Percentiles rank a stretch among this genome's conserved stretches.
Conservation (phyloP, 441 rosid genomes). For the Breynia disticha region DNA sequence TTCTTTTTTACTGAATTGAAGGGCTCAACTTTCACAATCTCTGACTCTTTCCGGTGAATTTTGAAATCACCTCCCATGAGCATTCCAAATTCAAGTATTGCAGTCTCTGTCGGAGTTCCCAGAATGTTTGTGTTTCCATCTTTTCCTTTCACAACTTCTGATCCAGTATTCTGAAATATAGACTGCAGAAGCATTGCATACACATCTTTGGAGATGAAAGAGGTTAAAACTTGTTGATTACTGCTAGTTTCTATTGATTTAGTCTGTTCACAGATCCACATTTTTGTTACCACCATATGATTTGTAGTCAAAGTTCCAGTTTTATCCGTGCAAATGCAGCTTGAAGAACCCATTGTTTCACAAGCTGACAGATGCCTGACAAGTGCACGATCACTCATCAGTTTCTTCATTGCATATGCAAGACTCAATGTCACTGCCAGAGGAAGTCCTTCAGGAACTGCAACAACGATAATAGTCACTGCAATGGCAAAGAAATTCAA, state of each 20-base stretch:
- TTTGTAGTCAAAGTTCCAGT: conserved; percentile 40
- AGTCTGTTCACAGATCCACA: conserved; percentile 36
- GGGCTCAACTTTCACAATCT: conserved; percentile 43
- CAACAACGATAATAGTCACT: conserved; percentile 45
- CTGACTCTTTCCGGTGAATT: conserved; percentile 28
- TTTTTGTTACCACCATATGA: conserved; percentile 32
- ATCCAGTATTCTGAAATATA: conserved; percentile 49
- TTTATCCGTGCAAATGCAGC: conserved; percentile 42
- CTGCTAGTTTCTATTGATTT: conserved; percentile 15
- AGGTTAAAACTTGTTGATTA: conserved; percentile 19
- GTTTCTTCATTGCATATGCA: conserved; percentile 48
- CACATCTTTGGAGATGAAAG: conserved; percentile 24
- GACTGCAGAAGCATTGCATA: conserved; percentile 37
- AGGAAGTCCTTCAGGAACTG: conserved; percentile 54
- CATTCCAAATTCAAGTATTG: conserved; percentile 57
- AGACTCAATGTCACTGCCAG: conserved; percentile 47
- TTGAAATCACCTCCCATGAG: conserved; percentile 42
- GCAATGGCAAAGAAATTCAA: conserved; percentile 32
- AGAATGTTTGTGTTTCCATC: conserved; percentile 39
- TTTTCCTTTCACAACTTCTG: conserved; percentile 48
- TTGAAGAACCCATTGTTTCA: conserved; percentile 47
- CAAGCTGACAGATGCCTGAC: conserved; percentile 45
- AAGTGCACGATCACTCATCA: conserved; percentile 38
- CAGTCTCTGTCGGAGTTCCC: conserved; percentile 64
- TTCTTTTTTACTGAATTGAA: conserved; percentile 59